Evolutionary conservation across 2,329 filamentous ascomycete genomes (phyloP).

Genomic region (Aureobasidium sp.): DNA sequence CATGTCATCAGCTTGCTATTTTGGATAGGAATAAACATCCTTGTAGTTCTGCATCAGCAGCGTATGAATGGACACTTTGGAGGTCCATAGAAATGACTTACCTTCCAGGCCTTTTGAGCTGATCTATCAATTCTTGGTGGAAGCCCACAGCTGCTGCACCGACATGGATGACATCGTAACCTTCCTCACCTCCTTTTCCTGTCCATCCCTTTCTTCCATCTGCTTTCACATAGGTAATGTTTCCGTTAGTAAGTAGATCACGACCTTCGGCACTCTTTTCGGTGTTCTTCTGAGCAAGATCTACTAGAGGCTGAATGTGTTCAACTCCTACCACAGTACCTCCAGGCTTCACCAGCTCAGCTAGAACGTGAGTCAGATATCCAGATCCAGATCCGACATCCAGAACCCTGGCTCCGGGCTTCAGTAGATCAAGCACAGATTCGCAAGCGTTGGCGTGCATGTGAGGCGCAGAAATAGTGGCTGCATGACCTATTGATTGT

Average conservation of each 20-base stretch:
- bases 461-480: conserved; percentile 66
- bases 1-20: conserved; percentile 14
- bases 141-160: conserved; percentile 74
- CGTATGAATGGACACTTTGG: not conserved
- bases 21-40: not conserved
- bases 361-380: conserved; percentile 84
- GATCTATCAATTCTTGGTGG: conserved; percentile 65
- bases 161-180: conserved; percentile 93
- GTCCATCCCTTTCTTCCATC: conserved; percentile 51
- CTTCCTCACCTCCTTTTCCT: conserved; percentile 41
- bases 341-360: conserved; percentile 58
- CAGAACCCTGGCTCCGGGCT: conserved; percentile 43
- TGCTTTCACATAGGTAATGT: conserved; percentile 63
- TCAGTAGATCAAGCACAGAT: conserved; percentile 52
- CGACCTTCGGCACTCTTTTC: conserved; percentile 39
- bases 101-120: conserved; percentile 71
- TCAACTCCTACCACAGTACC: conserved; percentile 44
- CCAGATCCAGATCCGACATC: conserved; percentile 46
- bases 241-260: conserved; percentile 55
- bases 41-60: not conserved
- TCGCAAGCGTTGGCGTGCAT: conserved; percentile 64
- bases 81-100: conserved; percentile 24
- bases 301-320: conserved; percentile 42
- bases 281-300: conserved; percentile 37
- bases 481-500: conserved; percentile 58